Evolutionary conservation across 2,329 filamentous ascomycete genomes (phyloP).

Genomic region (Tolypocladium capitatum): DNA sequence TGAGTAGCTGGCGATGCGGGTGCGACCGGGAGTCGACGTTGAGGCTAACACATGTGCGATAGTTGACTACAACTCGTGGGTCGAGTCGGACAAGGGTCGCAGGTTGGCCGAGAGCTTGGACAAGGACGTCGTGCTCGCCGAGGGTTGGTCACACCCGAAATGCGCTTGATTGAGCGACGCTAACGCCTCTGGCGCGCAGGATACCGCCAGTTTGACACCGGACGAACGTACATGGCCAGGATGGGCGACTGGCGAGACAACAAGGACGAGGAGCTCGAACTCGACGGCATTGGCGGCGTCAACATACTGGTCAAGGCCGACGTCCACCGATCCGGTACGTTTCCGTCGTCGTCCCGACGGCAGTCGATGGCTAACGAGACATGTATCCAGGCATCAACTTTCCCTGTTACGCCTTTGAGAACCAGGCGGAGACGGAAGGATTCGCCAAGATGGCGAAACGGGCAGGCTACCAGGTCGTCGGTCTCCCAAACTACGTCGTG

Average conservation of each 20-base stretch:
- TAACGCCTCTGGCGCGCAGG: constrained; percentile 34
- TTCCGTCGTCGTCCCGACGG: constrained; percentile 10
- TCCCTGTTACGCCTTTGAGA: constrained; percentile 91
- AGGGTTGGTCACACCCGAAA: constrained; percentile 43
- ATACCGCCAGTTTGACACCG: constrained; percentile 87
- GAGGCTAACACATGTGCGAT: constrained; percentile 5
- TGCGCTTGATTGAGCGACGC: background rate
- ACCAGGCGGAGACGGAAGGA: constrained; percentile 96
- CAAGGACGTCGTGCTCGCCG: constrained; percentile 74
- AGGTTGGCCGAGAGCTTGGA: constrained; percentile 60
- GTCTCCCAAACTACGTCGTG: constrained; percentile 92
- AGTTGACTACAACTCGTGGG: constrained; percentile 99
- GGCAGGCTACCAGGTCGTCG: constrained; percentile 83
- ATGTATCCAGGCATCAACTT: constrained; percentile 73
- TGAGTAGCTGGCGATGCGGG: constrained; percentile 33
- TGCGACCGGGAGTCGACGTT: background rate
- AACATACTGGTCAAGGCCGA: constrained; percentile 97
- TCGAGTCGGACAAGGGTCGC: constrained; percentile 76
- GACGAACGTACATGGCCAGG: constrained; percentile 74
- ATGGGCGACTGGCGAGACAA: constrained; percentile 90
- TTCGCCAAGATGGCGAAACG: constrained; percentile 98
- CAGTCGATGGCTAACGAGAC: background rate
- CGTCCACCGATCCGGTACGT: constrained; percentile 77
- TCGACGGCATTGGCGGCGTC: constrained; percentile 93
- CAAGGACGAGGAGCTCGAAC: constrained; percentile 81